These are phyloP conservation scores for Daedaleopsis nitida DNA, from an alignment of 768 basidiomycete genomes.

Conservation along the genomic window DNA sequence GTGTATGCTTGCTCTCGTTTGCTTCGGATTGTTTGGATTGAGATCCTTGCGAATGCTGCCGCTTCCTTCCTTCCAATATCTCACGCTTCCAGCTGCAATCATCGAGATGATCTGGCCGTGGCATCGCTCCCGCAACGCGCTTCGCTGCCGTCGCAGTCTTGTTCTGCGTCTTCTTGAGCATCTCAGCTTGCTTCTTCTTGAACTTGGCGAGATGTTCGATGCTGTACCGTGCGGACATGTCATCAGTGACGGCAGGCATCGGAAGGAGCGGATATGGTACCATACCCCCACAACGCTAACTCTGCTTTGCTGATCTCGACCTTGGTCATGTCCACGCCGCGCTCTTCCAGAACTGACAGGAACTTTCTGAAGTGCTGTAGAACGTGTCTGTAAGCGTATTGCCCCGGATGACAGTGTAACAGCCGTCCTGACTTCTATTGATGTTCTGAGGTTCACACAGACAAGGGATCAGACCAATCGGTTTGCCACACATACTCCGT, in stretches of 20 bases:
- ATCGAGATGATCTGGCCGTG: not conserved
- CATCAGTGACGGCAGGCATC: not conserved
- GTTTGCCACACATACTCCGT: not conserved
- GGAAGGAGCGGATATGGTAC: not conserved
- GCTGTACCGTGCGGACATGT: conserved; percentile 25
- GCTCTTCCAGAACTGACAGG: conserved; percentile 49
- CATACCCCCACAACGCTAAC: conserved; percentile 56
- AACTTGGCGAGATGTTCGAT: conserved; percentile 48
- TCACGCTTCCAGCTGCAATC: conserved; percentile 35
- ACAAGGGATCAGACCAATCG: not conserved
- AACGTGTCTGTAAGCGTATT: not conserved
- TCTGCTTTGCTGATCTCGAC: conserved; percentile 65
- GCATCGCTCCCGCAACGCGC: conserved; percentile 21
- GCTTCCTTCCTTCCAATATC: conserved; percentile 31
- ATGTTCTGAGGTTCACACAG: conserved; percentile 41
- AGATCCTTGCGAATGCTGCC: not conserved
- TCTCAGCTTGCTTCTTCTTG: conserved; percentile 42
- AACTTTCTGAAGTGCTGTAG: conserved; percentile 61
- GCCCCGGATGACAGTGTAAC: too few relatives aligned
- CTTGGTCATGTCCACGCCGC: conserved; percentile 60
- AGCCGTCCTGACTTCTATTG: conserved; percentile 44
- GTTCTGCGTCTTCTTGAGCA: conserved; percentile 36
- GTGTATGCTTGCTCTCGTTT: not conserved
- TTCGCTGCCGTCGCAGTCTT: conserved; percentile 30
- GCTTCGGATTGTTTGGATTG: not conserved